Percentiles rank a stretch among this genome's conserved stretches.
phyloP scores from a whole-genome alignment of 352 stramenopile genomes.

The Pythium pyrilobum region DNA sequence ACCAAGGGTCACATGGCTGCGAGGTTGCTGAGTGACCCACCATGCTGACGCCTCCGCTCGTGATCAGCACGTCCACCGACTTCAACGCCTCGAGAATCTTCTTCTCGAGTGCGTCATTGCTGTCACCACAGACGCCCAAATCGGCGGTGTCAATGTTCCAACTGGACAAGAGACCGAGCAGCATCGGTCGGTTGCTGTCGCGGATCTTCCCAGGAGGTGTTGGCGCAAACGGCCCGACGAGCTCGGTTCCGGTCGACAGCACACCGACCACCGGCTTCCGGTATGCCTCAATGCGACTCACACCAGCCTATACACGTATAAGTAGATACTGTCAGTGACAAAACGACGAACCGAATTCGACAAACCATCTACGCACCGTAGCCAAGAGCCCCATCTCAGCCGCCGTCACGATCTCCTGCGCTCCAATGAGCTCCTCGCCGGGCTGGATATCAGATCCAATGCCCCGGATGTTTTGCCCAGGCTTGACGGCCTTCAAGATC shows the following conservation, averaged over 20 bases:
- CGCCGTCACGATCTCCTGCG: constrained; percentile 68
- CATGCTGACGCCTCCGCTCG: constrained; percentile 94
- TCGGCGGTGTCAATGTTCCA: constrained; percentile 49
- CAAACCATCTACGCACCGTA: constrained; percentile 44
- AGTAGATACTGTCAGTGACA: not conserved
- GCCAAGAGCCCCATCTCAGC: constrained; percentile 91
- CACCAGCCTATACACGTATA: constrained; percentile 43
- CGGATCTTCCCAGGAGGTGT: constrained; percentile 81
- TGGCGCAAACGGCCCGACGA: constrained; percentile 62
- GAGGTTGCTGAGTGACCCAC: constrained; percentile 10
- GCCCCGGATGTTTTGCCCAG: constrained; percentile 71
- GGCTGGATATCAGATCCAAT: constrained; percentile 91
- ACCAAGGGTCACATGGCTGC: too few relatives aligned
- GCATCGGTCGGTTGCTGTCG: constrained; percentile 94
- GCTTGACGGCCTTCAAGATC: constrained; percentile 53
- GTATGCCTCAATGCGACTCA: constrained; percentile 68
- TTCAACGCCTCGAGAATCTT: constrained; percentile 40
- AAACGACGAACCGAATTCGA: not conserved
- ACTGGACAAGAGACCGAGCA: constrained; percentile 61
- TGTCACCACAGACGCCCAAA: constrained; percentile 73
- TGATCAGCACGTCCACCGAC: constrained; percentile 91
- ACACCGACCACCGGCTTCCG: constrained; percentile 83
- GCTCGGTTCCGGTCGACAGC: constrained; percentile 94
- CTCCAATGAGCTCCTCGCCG: constrained; percentile 70
- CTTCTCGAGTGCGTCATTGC: constrained; percentile 43